These are phyloP conservation scores for Xerophyta viscosa DNA, from an alignment of 106 monocot species.

Conservation along the genomic window DNA sequence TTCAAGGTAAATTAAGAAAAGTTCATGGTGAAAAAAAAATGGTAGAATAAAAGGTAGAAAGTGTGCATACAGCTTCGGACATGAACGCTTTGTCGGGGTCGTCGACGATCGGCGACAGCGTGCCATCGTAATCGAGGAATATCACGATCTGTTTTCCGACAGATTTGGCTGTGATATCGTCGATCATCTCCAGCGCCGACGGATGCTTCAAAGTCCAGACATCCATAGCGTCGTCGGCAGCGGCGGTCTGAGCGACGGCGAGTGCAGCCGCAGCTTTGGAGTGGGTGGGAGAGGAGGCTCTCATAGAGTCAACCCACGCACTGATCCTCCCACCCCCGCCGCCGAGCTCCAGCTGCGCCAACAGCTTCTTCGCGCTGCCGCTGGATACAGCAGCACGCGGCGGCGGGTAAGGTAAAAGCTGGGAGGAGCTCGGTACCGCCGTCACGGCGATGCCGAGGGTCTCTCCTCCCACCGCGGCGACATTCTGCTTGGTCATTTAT, in stretches of 20 bases:
- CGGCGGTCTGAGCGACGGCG: not conserved
- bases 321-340: not conserved
- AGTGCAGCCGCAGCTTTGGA: slow-evolving; percentile 13
- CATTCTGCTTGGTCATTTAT: slow-evolving; percentile 54
- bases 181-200: slow-evolving; percentile 37
- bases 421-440: slow-evolving; percentile 5
- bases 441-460: slow-evolving; percentile 6
- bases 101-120: slow-evolving; percentile 55
- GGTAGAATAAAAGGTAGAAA: not conserved
- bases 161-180: slow-evolving; percentile 23
- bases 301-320: slow-evolving; percentile 21
- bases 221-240: not conserved
- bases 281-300: slow-evolving; percentile 29
- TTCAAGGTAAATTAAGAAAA: not conserved
- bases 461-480: slow-evolving; percentile 23
- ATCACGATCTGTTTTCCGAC: slow-evolving; percentile 51
- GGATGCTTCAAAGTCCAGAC: slow-evolving; percentile 13
- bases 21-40: no score
- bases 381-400: not conserved
- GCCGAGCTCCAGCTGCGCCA: slow-evolving; percentile 10
- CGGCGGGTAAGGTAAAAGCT: slow-evolving; percentile 15
- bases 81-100: slow-evolving; percentile 57
- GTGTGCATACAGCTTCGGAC: slow-evolving; percentile 13
- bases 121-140: slow-evolving; percentile 67
- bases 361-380: slow-evolving; percentile 1